phyloP scores from a whole-genome alignment of 306 rosid genomes.

The Glycyrrhiza uralensis region DNA sequence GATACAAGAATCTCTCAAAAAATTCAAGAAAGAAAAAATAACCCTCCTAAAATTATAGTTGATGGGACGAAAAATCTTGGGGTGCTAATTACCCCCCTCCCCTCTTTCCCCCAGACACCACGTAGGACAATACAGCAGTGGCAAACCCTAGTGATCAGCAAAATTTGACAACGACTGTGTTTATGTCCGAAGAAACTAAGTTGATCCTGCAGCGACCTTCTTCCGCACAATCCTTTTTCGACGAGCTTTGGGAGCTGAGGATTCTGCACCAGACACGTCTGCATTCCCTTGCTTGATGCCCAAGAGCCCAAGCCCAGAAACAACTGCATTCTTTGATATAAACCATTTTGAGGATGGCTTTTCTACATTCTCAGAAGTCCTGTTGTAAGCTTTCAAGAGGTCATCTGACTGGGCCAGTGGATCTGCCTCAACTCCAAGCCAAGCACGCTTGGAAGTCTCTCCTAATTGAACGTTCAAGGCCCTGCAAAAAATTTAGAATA shows the following conservation, averaged over 20 bases:
- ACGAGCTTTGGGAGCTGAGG: constrained; percentile 69
- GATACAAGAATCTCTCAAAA: constrained; percentile 18
- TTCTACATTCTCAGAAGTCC: constrained; percentile 61
- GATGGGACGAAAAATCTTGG: constrained; percentile 9
- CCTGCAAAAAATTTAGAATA: constrained; percentile 46
- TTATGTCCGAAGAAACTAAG: constrained; percentile 30
- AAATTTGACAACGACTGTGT: constrained; percentile 41
- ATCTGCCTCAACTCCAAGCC: constrained; percentile 98
- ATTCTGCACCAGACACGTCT: constrained; percentile 44
- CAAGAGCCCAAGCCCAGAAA: constrained; percentile 96
- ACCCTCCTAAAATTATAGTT: constrained; percentile 25
- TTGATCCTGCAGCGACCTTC: constrained; percentile 71
- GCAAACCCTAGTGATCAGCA: constrained; percentile 34
- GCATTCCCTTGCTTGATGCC: constrained; percentile 75
- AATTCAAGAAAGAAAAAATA: neutral
- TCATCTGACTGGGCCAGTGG: constrained; percentile 77
- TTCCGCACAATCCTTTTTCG: constrained; percentile 84
- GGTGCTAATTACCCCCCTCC: constrained; percentile 19
- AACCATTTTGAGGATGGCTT: constrained; percentile 80
- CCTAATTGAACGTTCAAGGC: constrained; percentile 78
- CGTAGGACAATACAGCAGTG: constrained; percentile 17
- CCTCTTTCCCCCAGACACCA: constrained; percentile 22
- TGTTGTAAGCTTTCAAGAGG: constrained; percentile 74
- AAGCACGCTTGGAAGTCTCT: constrained; percentile 85
- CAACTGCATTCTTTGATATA: constrained; percentile 83